Evolutionary conservation across 2,329 filamentous ascomycete species (phyloP).

Genomic region (Venturia effusa): DNA sequence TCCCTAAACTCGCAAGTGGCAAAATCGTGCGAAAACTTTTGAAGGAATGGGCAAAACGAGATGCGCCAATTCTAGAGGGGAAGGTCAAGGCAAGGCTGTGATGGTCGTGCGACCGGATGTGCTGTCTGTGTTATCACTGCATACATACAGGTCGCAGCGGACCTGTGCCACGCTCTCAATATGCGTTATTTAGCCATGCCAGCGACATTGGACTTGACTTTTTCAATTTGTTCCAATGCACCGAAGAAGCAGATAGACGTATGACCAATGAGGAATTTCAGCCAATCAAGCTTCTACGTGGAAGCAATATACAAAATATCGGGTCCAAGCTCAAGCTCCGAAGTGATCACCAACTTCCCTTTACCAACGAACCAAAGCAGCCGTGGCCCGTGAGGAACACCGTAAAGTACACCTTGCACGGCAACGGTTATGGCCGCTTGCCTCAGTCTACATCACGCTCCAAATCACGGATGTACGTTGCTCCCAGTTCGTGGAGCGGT

Average conservation of each 20-base stretch:
- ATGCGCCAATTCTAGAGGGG: conserved; percentile 24
- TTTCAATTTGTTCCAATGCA: too few relatives aligned
- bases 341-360: too few relatives aligned
- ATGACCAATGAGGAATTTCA: not conserved
- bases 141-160: too few relatives aligned
- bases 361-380: not conserved
- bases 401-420: not conserved
- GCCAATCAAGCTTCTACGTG: not conserved
- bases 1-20: conserved; percentile 46
- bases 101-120: not conserved
- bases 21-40: conserved; percentile 48
- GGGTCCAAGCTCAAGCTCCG: not conserved
- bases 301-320: too few relatives aligned
- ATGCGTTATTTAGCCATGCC: not conserved
- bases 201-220: too few relatives aligned
- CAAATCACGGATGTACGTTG: not conserved
- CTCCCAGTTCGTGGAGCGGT: not conserved
- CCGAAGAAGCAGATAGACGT: too few relatives aligned
- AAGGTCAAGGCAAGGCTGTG: conserved; percentile 12
- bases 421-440: not conserved
- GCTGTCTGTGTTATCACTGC: too few relatives aligned
- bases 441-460: not conserved
- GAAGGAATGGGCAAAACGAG: conserved; percentile 46
- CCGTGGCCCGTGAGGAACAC: not conserved
- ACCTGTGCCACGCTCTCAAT: not conserved